Evolutionary conservation across 2,329 filamentous ascomycete genomes (phyloP), one percentile per base, ranked within the genome.

Genomic region (Gremmenia infestans): DNA sequence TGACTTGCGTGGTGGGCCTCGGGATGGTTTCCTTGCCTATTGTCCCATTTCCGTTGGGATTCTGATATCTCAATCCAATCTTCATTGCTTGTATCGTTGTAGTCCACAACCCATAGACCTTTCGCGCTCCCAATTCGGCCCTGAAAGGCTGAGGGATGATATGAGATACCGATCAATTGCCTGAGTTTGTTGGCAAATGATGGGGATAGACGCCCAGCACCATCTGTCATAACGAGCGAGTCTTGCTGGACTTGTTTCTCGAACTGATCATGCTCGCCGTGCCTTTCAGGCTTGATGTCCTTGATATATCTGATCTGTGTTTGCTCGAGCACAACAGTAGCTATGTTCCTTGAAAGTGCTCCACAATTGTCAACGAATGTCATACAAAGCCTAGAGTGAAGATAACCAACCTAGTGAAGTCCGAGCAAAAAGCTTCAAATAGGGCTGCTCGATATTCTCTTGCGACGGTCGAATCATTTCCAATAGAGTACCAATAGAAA

Each of bases 41-140:
- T 0, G 75, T 28, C 57, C 76, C 88, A 91, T 64, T 93, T 93
- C 1, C 78, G 71, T 57, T 93, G 89, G 0, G 86, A 90, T 0
- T 74, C 76, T 54, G 77, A 83, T 0, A 86, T 82, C 54, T 85
- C 78, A 45, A 91, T 88, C 86, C 85, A 89, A n/a, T 71, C 65
- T 15, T 83, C 71, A 0, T 74, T 66, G 1, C 77, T 72, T 1
- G 72, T 70, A 25, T 80, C 76, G 0, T 73, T 65, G 0, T 76
- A 73, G 60, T 86, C 83, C 5, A 86, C 70, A 49, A 87, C 77
- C 88, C 88, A 92, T 60, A 92, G 76, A 0, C 89, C 89, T 68
- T 93, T 93, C 0, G 87, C 86, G n/a, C 85, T 82, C 11, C 83
- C 86, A 39, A 92, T 80, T 0, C 89, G 81, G 1, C 76, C 88